These are phyloP conservation scores for Euphrasia confusa DNA, from an alignment of 257 asterid genomes.

Conservation along the genomic window DNA sequence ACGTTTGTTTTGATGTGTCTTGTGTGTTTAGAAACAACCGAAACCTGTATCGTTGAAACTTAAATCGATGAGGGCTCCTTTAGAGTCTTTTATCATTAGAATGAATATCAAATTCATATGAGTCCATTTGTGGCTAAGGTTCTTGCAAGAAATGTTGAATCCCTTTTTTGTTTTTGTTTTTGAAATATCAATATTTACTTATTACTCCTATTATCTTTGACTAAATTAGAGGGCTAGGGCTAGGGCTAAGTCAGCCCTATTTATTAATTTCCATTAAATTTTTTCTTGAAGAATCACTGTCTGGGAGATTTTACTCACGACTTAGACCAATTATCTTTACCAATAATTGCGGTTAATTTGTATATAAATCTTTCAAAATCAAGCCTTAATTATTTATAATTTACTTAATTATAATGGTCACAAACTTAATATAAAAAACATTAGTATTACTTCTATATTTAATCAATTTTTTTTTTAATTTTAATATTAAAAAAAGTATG, in stretches of 20 bases:
- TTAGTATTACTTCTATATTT: no score
- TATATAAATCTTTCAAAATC: no score
- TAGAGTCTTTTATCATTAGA: no score
- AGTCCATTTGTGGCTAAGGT: no score
- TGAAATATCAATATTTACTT: neutral
- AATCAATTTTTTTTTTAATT: no score
- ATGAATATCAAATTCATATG: no score
- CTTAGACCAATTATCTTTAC: neutral
- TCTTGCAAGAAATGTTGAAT: no score
- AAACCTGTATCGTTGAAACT: slow-evolving; percentile 15
- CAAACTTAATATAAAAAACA: no score
- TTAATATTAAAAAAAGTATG: no score
- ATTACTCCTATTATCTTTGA: neutral
- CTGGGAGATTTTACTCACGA: neutral
- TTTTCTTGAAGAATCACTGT: neutral
- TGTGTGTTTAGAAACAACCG: slow-evolving; percentile 4
- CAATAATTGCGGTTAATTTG: neutral
- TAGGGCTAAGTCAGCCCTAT: neutral
- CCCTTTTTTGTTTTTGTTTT: no score
- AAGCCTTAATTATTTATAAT: no score
- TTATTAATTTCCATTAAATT: neutral
- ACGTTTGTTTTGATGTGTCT: neutral
- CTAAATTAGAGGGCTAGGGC: neutral
- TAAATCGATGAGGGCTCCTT: neutral
- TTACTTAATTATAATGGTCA: no score